Base-by-base conservation (phyloP, 345 rosid species). In the Gossypium australe region DNA sequence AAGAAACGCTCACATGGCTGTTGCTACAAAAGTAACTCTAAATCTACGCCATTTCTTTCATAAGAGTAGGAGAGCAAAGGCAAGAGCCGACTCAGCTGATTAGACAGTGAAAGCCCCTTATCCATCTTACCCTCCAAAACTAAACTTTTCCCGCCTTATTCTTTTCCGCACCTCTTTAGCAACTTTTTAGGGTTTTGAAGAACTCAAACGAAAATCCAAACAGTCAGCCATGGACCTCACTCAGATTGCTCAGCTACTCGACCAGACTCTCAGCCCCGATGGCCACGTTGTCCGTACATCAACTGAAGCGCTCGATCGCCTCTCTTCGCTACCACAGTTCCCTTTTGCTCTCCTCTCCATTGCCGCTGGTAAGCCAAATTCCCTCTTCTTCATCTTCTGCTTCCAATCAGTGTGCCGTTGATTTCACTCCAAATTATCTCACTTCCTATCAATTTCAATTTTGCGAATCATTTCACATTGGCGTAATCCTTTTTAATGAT, bases 261-360 rank as follows among this genome's bases (percentile, higher is more conserved):
- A 82, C 77, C 90, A 86, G 82, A 90, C 97, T 45, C 87, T 93
- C 71, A 81, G 75, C 76, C 68, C 82, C 77, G 91, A 86, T 71
- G 90, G 89, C 81, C 56, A 60, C 75, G 78, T 72, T 34, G 86
- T 93, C 74, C 84, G 75, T 11, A 13, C 81, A 34, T 88, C 93
- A 2, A 80, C 92, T 6, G 89, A 82, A 75, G 82, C 92, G 76
- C 92, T 93, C 56, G 97, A 89, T 79, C 82, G 86, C 77, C 85
- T 89, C 67, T 85, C 93, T 83, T 79, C 63, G 52, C 80, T 82
- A 52, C 89, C 92, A 83, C 87, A 80, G 77, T 88, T 91, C 80
- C 92, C 97, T 49, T 85, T 77, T 74, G 80, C 82, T 71, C 94
- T 93, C 81, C 98, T 93, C 82, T 84, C 90, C 74, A 82, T 93